Evolutionary conservation across 352 stramenopile genomes (phyloP).

Genomic region (Globisporangium iwayamae): DNA sequence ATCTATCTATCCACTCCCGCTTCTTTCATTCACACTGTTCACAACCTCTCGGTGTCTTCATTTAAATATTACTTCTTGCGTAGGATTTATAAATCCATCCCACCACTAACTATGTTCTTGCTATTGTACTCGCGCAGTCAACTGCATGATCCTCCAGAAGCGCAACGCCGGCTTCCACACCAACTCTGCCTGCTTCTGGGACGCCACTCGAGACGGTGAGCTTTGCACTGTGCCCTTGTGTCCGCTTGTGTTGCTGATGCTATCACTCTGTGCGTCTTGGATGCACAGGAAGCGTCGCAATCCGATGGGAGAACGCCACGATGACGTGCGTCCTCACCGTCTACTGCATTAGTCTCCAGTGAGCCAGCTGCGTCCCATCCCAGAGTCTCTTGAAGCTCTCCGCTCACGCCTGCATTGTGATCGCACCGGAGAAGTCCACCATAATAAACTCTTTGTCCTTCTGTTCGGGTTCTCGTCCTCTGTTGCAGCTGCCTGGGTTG

Average conservation of each 20-base stretch:
- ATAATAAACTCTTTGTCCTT: conserved; percentile 72
- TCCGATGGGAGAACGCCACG: conserved; percentile 72
- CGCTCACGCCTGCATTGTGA: conserved; percentile 33
- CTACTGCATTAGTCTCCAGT: conserved; percentile 73
- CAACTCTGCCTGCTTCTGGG: conserved; percentile 87
- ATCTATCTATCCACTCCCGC: background rate
- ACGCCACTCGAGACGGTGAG: conserved; percentile 78
- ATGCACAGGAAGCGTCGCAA: conserved; percentile 56
- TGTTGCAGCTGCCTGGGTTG: conserved; percentile 34
- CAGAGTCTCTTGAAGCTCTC: background rate
- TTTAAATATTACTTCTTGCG: conserved; percentile 12
- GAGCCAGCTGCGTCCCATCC: conserved; percentile 1
- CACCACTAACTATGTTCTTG: conserved; percentile 11
- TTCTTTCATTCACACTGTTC: background rate
- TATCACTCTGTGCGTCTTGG: conserved; percentile 2
- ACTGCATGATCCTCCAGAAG: conserved; percentile 88
- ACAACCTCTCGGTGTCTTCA: conserved; percentile 1
- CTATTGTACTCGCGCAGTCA: conserved; percentile 41
- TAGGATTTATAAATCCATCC: conserved; percentile 7
- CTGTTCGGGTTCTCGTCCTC: conserved; percentile 20
- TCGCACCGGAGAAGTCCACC: conserved; percentile 75
- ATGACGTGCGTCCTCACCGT: conserved; percentile 72
- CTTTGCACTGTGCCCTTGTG: background rate
- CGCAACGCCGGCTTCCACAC: conserved; percentile 84
- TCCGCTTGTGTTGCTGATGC: background rate